Evolutionary conservation across 1,284 basidiomycete species (phyloP).

Genomic region (Rhodotorula mucilaginosa): DNA sequence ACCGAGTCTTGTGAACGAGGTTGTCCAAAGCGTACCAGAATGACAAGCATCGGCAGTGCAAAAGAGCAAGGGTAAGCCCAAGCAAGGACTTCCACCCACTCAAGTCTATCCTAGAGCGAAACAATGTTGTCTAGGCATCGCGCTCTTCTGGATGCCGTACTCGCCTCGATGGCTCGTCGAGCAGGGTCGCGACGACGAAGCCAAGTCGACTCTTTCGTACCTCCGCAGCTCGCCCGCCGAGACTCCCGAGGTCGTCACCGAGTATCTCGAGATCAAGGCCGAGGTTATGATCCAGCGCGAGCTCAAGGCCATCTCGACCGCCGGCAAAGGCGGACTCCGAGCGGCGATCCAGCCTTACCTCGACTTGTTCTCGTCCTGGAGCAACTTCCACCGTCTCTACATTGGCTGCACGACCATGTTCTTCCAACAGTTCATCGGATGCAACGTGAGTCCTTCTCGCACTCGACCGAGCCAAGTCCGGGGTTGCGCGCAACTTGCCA

Average conservation of each 20-base stretch:
- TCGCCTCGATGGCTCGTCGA: conserved; percentile 55
- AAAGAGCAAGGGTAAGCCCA: too few relatives aligned
- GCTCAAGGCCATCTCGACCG: not conserved
- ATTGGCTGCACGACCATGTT: conserved; percentile 31
- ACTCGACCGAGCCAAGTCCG: too few relatives aligned
- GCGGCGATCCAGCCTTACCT: not conserved
- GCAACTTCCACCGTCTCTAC: not conserved
- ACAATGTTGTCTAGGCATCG: conserved; percentile 48
- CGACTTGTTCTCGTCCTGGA: not conserved
- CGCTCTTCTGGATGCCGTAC: conserved; percentile 54
- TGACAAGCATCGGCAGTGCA: conserved; percentile 46
- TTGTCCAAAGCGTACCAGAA: conserved; percentile 86
- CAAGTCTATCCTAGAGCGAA: too few relatives aligned
- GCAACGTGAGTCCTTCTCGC: conserved; percentile 23
- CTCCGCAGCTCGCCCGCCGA: conserved; percentile 25
- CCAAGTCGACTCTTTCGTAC: conserved; percentile 17
- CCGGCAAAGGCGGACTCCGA: not conserved
- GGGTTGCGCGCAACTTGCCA: too few relatives aligned
- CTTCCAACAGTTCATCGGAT: conserved; percentile 44
- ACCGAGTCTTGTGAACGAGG: conserved; percentile 78
- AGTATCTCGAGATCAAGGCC: conserved; percentile 7
- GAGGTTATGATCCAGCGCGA: conserved; percentile 2
- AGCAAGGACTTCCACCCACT: too few relatives aligned
- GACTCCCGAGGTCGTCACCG: not conserved
- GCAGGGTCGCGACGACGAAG: conserved; percentile 26